Base-by-base conservation (phyloP, 306 rosid genomes). In the Sesbania bispinosa region DNA sequence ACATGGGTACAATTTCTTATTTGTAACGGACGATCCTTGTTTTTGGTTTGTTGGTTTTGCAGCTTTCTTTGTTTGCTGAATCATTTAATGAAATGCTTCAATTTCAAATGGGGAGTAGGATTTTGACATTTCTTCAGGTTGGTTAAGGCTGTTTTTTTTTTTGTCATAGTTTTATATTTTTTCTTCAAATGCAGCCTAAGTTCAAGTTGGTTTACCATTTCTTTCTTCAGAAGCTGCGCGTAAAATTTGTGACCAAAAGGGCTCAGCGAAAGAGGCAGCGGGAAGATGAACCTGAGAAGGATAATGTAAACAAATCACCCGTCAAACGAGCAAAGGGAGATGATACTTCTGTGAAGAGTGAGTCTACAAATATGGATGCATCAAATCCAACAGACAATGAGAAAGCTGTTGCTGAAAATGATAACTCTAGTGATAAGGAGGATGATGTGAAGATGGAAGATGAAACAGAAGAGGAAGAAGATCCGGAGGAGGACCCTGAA, bases 31-130 rank as follows among this genome's bases (percentile, higher is more conserved):
- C 6, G 0, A 58, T 75, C 35, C 20, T 33, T 50, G 38, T 47
- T 73, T 24, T 51, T 58, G 53, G 18, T 48, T 47, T 54, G 62
- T 65, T 69, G 72, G 68, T 78, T 62, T 67, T 81, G 85, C 88
- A 91, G 97, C 85, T 95, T 69, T 95, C 97, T 36, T 80, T 95
- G 76, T 91, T 95, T 84, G 96, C 96, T 3, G 99, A 95, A 77
- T 79, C 97, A n/a, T 80, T 91, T 23, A 78, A 85, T 87, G 99
- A 95, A 88, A 95, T 91, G 99, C 90, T 95, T 82, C 99, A 95
- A 81, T 92, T 82, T 85, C 96, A 88, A 85, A 89, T 95, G 97
- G 99, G 99, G 52, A 70, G 79, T 80, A 86, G 85, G 45, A 81
- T 95, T 73, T 82, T 95, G 65, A 59, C 89, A 73, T 91, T 95